Percentiles rank a stretch among this genome's conserved stretches.
Evolutionary conservation across 345 rosid species (phyloP).

Genomic region (Bruguiera sexangula): DNA sequence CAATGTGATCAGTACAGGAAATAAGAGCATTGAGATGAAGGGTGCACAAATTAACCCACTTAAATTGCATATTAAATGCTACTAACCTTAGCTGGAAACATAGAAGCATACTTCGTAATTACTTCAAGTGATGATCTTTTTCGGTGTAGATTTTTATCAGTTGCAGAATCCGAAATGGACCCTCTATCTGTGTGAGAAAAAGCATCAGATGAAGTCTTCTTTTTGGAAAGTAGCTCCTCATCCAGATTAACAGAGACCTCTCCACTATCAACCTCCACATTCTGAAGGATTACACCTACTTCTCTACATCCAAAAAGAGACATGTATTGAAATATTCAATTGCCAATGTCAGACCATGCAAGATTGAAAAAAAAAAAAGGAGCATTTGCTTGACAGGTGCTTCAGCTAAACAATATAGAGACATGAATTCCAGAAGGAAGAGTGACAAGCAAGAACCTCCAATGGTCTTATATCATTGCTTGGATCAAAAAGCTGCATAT

Average conservation of each 20-base stretch:
- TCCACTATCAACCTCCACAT: conserved; percentile 65
- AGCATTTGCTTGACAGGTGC: background rate
- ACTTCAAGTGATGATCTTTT: conserved; percentile 45
- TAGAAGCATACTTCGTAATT: conserved; percentile 52
- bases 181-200: conserved; percentile 37
- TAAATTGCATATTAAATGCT: conserved; percentile 12
- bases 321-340: conserved; percentile 13
- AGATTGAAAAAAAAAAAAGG: background rate
- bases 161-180: conserved; percentile 30
- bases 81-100: conserved; percentile 90
- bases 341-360: conserved; percentile 14
- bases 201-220: conserved; percentile 44
- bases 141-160: conserved; percentile 41
- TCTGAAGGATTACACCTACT: conserved; percentile 65
- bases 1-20: background rate
- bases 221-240: conserved; percentile 65
- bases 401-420: background rate
- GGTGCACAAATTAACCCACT: background rate
- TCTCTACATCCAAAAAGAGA: conserved; percentile 52
- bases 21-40: background rate
- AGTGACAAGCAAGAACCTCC: background rate
- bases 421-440: background rate
- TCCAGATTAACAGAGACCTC: conserved; percentile 64
- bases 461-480: background rate
- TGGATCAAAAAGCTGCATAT: background rate